Percentiles rank a stretch among this genome's conserved stretches.
phyloP scores from a whole-genome alignment of 257 asterid species.

The Nicotiana obtusifolia region DNA sequence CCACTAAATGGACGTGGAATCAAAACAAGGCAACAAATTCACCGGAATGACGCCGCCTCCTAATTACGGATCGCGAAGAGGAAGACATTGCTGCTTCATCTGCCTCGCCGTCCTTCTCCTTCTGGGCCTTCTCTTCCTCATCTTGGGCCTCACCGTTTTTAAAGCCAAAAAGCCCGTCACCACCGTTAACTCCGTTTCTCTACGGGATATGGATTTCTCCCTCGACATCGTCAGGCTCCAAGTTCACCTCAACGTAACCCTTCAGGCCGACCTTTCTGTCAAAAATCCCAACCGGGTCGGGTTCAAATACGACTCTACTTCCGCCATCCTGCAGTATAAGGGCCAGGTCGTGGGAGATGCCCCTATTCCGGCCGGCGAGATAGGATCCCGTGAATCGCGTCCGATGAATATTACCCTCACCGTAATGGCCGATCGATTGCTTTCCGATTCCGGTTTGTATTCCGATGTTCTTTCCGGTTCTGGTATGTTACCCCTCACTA shows the following conservation, averaged over 20 bases:
- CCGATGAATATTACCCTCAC: conserved; percentile 52
- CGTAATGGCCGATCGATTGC: conserved; percentile 64
- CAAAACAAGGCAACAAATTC: not conserved
- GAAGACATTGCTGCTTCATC: conserved; percentile 29
- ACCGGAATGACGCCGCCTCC: not conserved
- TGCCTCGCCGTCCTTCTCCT: conserved; percentile 22
- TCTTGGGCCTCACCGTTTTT: conserved; percentile 69
- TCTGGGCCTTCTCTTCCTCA: conserved; percentile 39
- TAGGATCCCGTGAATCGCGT: conserved; percentile 40
- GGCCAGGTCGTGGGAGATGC: conserved; percentile 57
- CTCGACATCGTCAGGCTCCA: conserved; percentile 27
- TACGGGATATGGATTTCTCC: conserved; percentile 35
- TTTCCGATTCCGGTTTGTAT: conserved; percentile 37
- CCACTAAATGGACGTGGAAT: not conserved
- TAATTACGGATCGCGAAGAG: conserved; percentile 11
- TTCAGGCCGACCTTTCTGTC: conserved; percentile 36
- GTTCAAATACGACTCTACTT: conserved; percentile 41
- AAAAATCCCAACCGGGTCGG: conserved; percentile 67
- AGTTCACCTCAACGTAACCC: conserved; percentile 45
- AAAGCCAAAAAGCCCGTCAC: conserved; percentile 53
- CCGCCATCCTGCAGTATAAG: conserved; percentile 44
- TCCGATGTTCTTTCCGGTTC: conserved; percentile 47
- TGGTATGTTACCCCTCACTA: conserved; percentile 53
- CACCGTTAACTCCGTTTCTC: conserved; percentile 41
- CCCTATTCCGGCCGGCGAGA: conserved; percentile 55